A percentile compares a stretch with the other conserved stretches of the same genome.
Conservation (phyloP, 176 grass and related monocot species). For the Musa beccarii region DNA sequence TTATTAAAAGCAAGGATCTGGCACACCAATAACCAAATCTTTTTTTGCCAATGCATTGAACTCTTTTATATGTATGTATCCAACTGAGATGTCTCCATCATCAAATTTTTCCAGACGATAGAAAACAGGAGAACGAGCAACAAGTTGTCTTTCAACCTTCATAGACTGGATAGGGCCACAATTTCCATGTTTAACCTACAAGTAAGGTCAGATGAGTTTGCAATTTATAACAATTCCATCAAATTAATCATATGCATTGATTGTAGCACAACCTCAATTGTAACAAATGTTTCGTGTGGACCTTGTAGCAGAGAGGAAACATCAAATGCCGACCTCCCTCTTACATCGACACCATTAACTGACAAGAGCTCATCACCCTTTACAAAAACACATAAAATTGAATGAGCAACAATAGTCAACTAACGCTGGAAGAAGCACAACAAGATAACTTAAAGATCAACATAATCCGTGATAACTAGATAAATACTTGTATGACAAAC, state of each 20-base stretch:
- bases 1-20: background rate
- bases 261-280: conserved; percentile 52
- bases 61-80: conserved; percentile 91
- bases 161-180: conserved; percentile 79
- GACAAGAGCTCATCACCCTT: conserved; percentile 94
- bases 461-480: background rate
- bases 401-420: background rate
- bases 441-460: background rate
- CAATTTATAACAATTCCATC: conserved; percentile 12
- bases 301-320: conserved; percentile 88
- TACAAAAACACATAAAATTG: conserved; percentile 27
- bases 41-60: conserved; percentile 97
- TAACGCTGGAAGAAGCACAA: background rate
- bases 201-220: conserved; percentile 3
- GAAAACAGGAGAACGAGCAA: conserved; percentile 71
- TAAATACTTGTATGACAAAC: background rate
- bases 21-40: conserved; percentile 93
- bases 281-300: conserved; percentile 89
- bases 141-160: conserved; percentile 84
- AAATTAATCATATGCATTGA: background rate
- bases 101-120: conserved; percentile 86
- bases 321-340: conserved; percentile 84
- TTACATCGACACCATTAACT: conserved; percentile 72
- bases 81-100: conserved; percentile 52
- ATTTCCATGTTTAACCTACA: conserved; percentile 80